A percentile compares a stretch with the other conserved stretches of the same genome.
These are phyloP conservation scores for Albifimbria verrucaria DNA, from an alignment of 2,329 filamentous ascomycete species.

Conservation along the genomic window DNA sequence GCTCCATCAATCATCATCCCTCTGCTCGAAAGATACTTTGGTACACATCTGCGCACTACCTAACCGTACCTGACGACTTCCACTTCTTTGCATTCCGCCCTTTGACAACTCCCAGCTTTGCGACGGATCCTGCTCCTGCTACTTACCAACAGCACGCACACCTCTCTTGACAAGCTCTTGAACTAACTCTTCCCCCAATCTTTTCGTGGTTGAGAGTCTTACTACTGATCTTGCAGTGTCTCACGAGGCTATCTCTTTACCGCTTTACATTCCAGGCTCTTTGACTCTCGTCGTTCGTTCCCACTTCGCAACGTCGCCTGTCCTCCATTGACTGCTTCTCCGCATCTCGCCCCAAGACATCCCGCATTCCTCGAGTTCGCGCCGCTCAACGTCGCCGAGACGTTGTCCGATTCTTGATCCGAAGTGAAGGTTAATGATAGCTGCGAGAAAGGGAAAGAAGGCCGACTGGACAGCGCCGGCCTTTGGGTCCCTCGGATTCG, in stretches of 20 bases:
- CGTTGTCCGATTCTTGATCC: background rate
- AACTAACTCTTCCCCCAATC: background rate
- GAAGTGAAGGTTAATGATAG: background rate
- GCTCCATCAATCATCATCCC: constrained; percentile 4
- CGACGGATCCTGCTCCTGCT: background rate
- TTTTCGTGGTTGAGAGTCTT: background rate
- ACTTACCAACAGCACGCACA: background rate
- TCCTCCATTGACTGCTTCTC: background rate
- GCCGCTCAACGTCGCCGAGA: background rate
- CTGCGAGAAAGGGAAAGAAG: background rate
- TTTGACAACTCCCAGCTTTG: background rate
- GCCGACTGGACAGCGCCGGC: background rate
- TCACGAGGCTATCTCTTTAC: no score
- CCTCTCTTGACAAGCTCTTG: background rate
- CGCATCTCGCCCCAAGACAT: background rate
- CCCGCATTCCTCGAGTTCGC: background rate
- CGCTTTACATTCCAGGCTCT: background rate
- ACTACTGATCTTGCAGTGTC: background rate
- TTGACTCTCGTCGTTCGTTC: background rate
- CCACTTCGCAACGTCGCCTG: background rate
- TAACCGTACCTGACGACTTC: background rate
- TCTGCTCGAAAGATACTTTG: background rate
- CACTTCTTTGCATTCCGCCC: background rate
- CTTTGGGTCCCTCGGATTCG: background rate
- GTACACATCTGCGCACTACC: background rate